Conservation (phyloP, 2,329 filamentous ascomycete species). For the Ascochyta fabae region DNA sequence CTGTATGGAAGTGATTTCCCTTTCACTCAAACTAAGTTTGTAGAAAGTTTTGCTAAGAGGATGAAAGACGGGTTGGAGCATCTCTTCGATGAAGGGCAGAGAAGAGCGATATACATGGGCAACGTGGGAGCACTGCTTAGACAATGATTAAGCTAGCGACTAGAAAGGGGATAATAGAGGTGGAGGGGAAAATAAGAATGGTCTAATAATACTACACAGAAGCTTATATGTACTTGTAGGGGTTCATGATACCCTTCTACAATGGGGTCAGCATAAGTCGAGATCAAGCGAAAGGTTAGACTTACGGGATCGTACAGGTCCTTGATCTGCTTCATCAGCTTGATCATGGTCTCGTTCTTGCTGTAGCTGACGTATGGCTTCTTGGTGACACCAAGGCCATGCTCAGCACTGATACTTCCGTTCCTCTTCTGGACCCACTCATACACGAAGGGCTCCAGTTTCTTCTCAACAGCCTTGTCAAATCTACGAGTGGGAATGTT, state of each 20-base stretch:
- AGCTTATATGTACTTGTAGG: conserved; percentile 85
- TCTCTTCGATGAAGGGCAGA: conserved; percentile 46
- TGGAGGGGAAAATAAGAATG: neutral
- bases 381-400: conserved; percentile 92
- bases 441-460: conserved; percentile 93
- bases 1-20: conserved; percentile 63
- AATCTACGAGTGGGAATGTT: conserved; percentile 86
- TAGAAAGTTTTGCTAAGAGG: conserved; percentile 46
- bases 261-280: conserved; percentile 18
- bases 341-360: conserved; percentile 83
- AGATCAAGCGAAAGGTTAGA: conserved; percentile 12
- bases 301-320: conserved; percentile 90
- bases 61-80: conserved; percentile 53
- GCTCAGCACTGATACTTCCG: conserved; percentile 96
- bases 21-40: conserved; percentile 53
- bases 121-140: conserved; percentile 48
- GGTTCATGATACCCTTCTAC: conserved; percentile 98
- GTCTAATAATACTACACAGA: conserved; percentile 5
- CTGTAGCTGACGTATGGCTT: conserved; percentile 95
- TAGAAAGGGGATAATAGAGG: neutral
- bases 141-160: neutral
- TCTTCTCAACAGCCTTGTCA: conserved; percentile 84
- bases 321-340: conserved; percentile 95
- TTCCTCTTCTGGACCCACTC: conserved; percentile 91
- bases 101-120: conserved; percentile 46